Base-by-base conservation (phyloP, 2,329 filamentous ascomycete species). In the Didymellaceae sp. region DNA sequence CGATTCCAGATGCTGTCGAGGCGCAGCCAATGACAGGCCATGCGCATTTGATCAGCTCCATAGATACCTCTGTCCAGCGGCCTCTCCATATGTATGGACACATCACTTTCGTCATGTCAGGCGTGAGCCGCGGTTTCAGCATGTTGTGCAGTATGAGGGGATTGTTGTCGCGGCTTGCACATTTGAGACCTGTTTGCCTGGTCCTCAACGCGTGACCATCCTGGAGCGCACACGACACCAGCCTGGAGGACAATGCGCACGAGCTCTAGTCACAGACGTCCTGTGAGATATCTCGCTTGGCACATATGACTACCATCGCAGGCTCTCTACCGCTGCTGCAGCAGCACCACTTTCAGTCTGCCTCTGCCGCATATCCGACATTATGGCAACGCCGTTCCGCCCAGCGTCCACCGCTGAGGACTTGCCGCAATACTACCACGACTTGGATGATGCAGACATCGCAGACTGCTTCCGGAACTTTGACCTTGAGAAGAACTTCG, bases 401-500 rank as follows among this genome's bases (percentile, higher is more conserved):
- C 65, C 66, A 32, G 55, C 62, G 14, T 61, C 63, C 30, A 57
- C 62, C 21, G 56, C 61, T 14, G 67, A 66, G 39, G 55, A 66
- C 13, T 57, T 74, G 6, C 71, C 72, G 9, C 35, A 59, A 10
- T 74, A 73, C 49, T 74, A 74, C 47, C 53, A 62, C 18, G 63
- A 73, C 17, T 49, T 73, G 11, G 47, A 58, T n/a, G 67, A 74
- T 28, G 62, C 62, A 3, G 68, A 66, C 4, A 68, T 75, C 16
- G 45, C 53, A n/a, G 45, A 63, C 34, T 70, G 67, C 20, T 85
- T 86, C 57, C 59, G 69, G 16, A 70, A 86, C 61, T 82, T 87
- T 42, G 85, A 88, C 64, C 58, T 77, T 24, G 57, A 71, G 3
- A 61, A 64, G 0, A 76, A 79, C 32, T 84, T 84, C 52, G 59